These are phyloP conservation scores for Phalaenopsis equestris DNA, from an alignment of 106 monocot species.

Conservation along the genomic window DNA sequence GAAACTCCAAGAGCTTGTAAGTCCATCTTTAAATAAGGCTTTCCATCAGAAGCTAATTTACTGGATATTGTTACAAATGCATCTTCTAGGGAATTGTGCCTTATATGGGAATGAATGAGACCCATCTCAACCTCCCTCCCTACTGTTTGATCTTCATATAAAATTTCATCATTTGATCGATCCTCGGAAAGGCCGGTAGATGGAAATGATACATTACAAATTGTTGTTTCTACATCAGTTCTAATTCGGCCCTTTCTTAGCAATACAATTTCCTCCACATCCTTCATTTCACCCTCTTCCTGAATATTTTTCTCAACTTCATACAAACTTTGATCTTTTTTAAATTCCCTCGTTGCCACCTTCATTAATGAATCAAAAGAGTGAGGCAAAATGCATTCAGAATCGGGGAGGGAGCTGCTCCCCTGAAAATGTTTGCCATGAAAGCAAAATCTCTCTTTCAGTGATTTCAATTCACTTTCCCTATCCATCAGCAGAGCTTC, in stretches of 20 bases:
- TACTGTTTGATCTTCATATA: constrained; percentile 10
- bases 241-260: background rate
- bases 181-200: background rate
- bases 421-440: constrained; percentile 16
- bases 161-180: background rate
- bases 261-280: background rate
- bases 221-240: background rate
- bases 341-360: background rate
- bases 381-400: background rate
- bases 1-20: constrained; percentile 71
- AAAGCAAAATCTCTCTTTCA: constrained; percentile 32
- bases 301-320: constrained; percentile 3
- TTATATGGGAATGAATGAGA: background rate
- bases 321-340: background rate
- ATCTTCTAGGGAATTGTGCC: constrained; percentile 10
- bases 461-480: constrained; percentile 40
- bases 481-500: constrained; percentile 36
- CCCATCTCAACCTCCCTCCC: constrained; percentile 39
- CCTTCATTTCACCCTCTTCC: constrained; percentile 6
- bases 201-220: background rate
- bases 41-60: background rate
- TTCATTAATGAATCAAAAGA: background rate
- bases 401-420: background rate
- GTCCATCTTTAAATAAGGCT: constrained; percentile 46
- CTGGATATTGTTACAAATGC: background rate